phyloP scores from a whole-genome alignment of 768 basidiomycete genomes.

The Kwoniella newhampshirensis region DNA sequence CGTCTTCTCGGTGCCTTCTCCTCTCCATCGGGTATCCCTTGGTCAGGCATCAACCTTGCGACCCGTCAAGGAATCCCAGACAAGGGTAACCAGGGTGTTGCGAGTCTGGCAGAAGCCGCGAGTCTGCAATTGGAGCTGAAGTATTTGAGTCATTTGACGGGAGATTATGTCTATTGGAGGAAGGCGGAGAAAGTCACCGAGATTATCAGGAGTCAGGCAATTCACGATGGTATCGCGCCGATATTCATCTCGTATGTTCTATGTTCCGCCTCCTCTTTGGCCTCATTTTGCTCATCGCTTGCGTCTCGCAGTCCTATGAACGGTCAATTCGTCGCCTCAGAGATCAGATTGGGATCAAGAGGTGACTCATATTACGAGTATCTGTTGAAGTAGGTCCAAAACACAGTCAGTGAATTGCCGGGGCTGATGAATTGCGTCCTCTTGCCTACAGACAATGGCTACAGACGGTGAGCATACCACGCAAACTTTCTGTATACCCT shows the following conservation, averaged over 20 bases:
- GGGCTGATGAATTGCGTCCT: conserved; percentile 8
- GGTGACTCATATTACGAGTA: conserved; percentile 96
- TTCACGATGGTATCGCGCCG: conserved; percentile 73
- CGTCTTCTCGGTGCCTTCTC: conserved; percentile 81
- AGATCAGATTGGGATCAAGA: conserved; percentile 84
- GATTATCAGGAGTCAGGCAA: conserved; percentile 63
- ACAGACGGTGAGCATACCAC: conserved; percentile 63
- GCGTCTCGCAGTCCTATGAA: conserved; percentile 55
- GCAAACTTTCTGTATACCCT: not conserved
- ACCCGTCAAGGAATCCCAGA: conserved; percentile 64
- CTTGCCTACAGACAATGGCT: conserved; percentile 67
- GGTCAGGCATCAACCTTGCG: conserved; percentile 74
- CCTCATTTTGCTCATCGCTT: not conserved
- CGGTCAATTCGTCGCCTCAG: conserved; percentile 64
- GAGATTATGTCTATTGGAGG: conserved; percentile 75
- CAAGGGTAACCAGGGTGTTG: conserved; percentile 62
- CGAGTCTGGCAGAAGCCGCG: conserved; percentile 80
- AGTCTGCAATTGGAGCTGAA: conserved; percentile 88
- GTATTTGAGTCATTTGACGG: conserved; percentile 78
- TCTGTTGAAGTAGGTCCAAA: conserved; percentile 62
- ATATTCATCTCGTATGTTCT: conserved; percentile 74
- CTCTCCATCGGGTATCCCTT: conserved; percentile 75
- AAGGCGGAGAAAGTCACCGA: conserved; percentile 75
- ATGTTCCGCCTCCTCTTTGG: not conserved
- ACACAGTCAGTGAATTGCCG: not conserved